Base-by-base conservation (phyloP, 495 filamentous ascomycete genomes). In the Annulohypoxylon moriforme region DNA sequence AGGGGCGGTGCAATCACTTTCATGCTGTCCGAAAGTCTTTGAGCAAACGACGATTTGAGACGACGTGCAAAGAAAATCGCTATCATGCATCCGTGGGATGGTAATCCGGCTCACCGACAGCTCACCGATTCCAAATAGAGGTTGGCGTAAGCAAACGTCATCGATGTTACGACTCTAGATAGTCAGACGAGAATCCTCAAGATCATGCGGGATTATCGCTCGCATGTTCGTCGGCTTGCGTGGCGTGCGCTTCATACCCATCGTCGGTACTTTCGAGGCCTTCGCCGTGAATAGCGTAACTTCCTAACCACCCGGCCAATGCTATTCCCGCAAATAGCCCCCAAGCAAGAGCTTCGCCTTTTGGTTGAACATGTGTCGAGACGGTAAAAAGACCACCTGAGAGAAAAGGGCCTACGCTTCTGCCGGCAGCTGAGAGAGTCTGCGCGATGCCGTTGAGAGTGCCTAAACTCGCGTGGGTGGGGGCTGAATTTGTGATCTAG, bases 371-470 rank as follows among this genome's bases (percentile, higher is more conserved):
- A 25, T 86, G 82, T 0, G 88, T 89, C 0, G 91, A 88, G 0
- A 92, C 79, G 0, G 93, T 90, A 77, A 96, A 98, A 0, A 99
- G 81, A 2, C 89, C 88, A 1, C 96, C 96, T 0, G 93, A 93
- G 3, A 97, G 80, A 76, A 98, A 94, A 0, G 96, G 96, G 0
- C 96, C 96, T 0, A 92, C 85, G 31, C 95, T 93, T 53, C 96
- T 89, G 22, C 96, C 96, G 1, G 92, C 95, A 0, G 96, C 96
- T 7, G 93, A 96, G 2, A 99, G 88, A 0, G 94, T 96, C 79
- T 99, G 96, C 3, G 96, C 96, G 18, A 99, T 89, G 29, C 96
- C 96, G 69, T 98, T 97, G 29, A 99, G 82, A 0, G 92, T 94
- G 10, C 96, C 96, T 0, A 99, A 85, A 3, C 93, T 93, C 18